Percentiles rank a stretch among this genome's conserved stretches.
These are phyloP conservation scores for Salix dunnii DNA, from an alignment of 345 rosid species.

Conservation along the genomic window DNA sequence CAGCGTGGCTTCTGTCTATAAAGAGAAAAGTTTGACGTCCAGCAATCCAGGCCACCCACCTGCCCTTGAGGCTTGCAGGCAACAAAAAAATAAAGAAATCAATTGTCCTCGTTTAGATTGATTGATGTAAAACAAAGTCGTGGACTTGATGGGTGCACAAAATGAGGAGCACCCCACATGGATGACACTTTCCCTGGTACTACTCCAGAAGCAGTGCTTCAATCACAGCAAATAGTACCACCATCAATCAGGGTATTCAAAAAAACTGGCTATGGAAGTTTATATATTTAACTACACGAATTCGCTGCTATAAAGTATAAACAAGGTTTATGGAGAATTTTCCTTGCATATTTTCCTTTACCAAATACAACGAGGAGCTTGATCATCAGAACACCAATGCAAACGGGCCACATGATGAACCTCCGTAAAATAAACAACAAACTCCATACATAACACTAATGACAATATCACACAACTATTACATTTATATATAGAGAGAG, in stretches of 20 bases:
- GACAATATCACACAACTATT: background rate
- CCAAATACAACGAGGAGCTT: too few relatives aligned
- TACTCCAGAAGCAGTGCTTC: background rate
- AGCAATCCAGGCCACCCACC: background rate
- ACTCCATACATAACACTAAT: background rate
- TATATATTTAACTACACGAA: background rate
- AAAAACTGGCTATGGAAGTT: too few relatives aligned
- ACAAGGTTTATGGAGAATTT: background rate
- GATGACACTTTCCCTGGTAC: background rate
- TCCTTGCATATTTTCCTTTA: background rate
- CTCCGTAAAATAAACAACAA: background rate
- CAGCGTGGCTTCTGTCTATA: too few relatives aligned
- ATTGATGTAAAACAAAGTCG: background rate
- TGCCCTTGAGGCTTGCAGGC: background rate
- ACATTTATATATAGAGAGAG: background rate
- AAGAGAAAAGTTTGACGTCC: too few relatives aligned
- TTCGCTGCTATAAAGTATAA: background rate
- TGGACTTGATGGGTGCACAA: background rate
- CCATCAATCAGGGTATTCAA: too few relatives aligned
- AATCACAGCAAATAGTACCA: background rate
- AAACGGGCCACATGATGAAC: background rate
- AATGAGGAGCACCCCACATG: slow-evolving; percentile 7
- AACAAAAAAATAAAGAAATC: background rate
- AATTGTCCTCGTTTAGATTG: background rate
- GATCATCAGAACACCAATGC: background rate